Base-by-base conservation (phyloP, 345 rosid species). In the Xanthoceras sorbifolium region DNA sequence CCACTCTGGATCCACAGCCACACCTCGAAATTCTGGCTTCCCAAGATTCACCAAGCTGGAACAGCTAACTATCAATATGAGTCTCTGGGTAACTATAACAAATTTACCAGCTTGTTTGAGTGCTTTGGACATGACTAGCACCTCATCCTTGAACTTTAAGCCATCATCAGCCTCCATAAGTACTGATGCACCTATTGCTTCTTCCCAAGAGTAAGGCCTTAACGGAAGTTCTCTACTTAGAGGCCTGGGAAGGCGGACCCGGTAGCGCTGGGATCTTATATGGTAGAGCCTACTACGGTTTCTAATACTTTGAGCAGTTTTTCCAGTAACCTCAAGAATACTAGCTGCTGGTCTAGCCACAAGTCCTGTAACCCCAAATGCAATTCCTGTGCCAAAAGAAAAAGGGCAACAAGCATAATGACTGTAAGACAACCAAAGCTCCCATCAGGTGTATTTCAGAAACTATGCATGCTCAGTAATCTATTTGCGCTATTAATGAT, bases 321-420 rank as follows among this genome's bases (percentile, higher is more conserved):
- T 91, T 36, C 97, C 99, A 12, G 98, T 90, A 28, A 90, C 96
- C 85, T 95, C 96, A 65, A 92, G 99, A 75, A 95, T 90, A 82
- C 97, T 95, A 78, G 99, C 99, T 64, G 98, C 89, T 23, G 99
- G 99, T 79, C 90, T 88, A 75, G 97, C 98, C 85, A 95, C 98
- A 38, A 95, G 89, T 83, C 99, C 94, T n/a, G 99, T 89, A 11
- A 95, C 86, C 77, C 99, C 99, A 64, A 89, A 77, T 25, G 96
- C 99, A 65, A 92, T 76, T 75, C 98, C 99, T 95, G 84, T 66
- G 64, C 26, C 25, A 34, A 10, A 31, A 78, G 20, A 28, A 46
- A 48, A 69, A 22, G 63, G 40, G 50, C 69, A 54, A 78, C 67
- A 64, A 79, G 54, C n/a, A 75, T 25, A n/a, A 29, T 55, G 20